Base-by-base conservation (phyloP, 805 yeast genomes). In the Priceomyces fermenticarens region DNA sequence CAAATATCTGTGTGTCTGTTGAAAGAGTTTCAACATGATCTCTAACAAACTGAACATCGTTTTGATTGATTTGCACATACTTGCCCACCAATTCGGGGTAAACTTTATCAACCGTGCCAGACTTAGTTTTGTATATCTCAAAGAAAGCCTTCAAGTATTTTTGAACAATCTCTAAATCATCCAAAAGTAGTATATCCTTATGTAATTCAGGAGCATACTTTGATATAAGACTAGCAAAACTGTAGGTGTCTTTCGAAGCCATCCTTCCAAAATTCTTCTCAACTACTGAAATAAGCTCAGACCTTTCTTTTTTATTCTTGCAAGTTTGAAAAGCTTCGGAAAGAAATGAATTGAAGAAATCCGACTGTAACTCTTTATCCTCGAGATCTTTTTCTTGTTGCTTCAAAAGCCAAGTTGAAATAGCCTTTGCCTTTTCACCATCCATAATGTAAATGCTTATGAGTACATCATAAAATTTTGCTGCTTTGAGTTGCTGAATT, bases 401-500 rank as follows among this genome's bases (percentile, higher is more conserved):
- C 34, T 51, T 50, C 35, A 50, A 47, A 16, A 79, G 44, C 82
- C 87, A 78, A 1, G 79, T 63, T 37, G 75, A 73, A 31, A 85
- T 57, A 0, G 83, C 73, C 42, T 81, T 73, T 2, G 78, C 60
- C 44, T 67, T 77, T 38, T 65, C 72, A 13, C 75, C 72, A 44
- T 81, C 83, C 1, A 75, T 58, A 31, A 75, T 60, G 53, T 81
- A 85, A 3, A 86, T 49, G 36, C 73, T 67, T 42, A 81, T 69
- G 35, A 88, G 64, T 0, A 84, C 88, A 30, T 75, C 69, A 51
- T 69, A 72, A 53, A 78, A 85, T 10, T 74, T 72, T 1, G 80
- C 81, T 25, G 73, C 67, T 36, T 73, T 73, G 38, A 87, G 66
- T 36, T 73, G 65, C 12, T 70, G 70, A 7, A 81, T 57, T 32